Evolutionary conservation across 1,284 basidiomycete genomes (phyloP), one percentile per base, ranked within the genome.

Genomic region (Trichosporon faecale): DNA sequence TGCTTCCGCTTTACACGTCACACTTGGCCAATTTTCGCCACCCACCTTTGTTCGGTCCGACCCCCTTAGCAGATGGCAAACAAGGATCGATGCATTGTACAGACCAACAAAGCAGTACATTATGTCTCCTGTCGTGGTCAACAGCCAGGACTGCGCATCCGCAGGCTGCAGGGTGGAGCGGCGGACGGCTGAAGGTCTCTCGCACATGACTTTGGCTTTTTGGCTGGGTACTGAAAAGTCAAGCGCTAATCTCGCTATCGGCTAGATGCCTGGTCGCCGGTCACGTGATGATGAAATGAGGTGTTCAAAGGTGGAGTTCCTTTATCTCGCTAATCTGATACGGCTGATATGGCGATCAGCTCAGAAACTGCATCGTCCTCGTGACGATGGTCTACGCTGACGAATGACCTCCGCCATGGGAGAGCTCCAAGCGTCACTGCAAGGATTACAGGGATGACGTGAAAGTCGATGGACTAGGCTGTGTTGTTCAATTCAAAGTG

Each of bases 1-100:
- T 57, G 52, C 23, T 57, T 21, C 52, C 52, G 52, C 52, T 57
- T 57, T 57, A 57, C 52, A 57, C 52, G 52, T 57, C 52, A 57
- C 52, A 11, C 52, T 27, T 14, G 8, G 52, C 9, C 52, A 14
- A 14, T 21, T 57, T 25, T 57, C 52, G 52, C 52, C 52, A 57
- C 52, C 52, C 52, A 27, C 27, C 52, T 27, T 57, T 57, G 52
- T 57, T 57, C 52, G 52, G 52, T 57, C 49, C 52, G 52, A 27
- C 52, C 52, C 23, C 29, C 52, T 44, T 44, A n/a, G 33, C 40
- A 44, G 11, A 5, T 3, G 9, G 11, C 11, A 9, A 33, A 9
- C 31, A 3, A 14, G 35, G 35, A 9, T 37, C 35, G 31, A 37
- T 37, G 35, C 35, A 37, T 37, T 37, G 35, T 14, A 12, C 35